Evolutionary conservation across 2,329 filamentous ascomycete genomes (phyloP).

Genomic region (Xylaria sp.): DNA sequence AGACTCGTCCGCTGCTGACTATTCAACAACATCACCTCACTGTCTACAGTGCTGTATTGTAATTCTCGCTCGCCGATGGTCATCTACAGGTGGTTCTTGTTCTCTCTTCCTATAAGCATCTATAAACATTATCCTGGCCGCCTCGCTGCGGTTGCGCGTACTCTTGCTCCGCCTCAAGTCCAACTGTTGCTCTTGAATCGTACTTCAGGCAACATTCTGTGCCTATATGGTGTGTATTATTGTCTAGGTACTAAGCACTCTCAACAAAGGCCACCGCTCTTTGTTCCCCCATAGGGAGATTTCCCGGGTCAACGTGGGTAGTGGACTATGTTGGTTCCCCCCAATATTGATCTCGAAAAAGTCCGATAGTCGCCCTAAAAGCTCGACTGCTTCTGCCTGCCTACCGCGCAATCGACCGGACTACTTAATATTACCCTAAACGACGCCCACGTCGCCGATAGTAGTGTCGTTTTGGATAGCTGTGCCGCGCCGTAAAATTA

Average conservation of each 20-base stretch:
- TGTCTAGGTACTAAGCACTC: not conserved
- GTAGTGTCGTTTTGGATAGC: constrained; percentile 57
- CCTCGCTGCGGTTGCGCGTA: constrained; percentile 13
- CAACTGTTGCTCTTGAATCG: not conserved
- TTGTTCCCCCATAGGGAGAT: constrained; percentile 51
- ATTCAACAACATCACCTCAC: constrained; percentile 22
- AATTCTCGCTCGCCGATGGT: not conserved
- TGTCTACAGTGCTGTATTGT: constrained; percentile 7
- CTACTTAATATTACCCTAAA: constrained; percentile 55
- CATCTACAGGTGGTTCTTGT: constrained; percentile 1
- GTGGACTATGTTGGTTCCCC: constrained; percentile 4
- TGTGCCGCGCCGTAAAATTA: constrained; percentile 57
- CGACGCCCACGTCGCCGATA: constrained; percentile 51
- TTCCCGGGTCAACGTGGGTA: constrained; percentile 8
- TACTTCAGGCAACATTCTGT: constrained; percentile 1
- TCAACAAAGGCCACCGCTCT: constrained; percentile 34
- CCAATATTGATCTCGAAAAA: constrained; percentile 38
- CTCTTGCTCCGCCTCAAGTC: constrained; percentile 4
- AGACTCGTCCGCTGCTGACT: constrained; percentile 10
- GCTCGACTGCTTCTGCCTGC: constrained; percentile 41
- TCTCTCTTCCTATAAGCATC: constrained; percentile 15
- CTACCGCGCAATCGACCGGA: constrained; percentile 49
- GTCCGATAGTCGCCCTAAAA: constrained; percentile 49
- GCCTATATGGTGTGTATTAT: constrained; percentile 2
- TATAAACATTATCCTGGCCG: constrained; percentile 7